A percentile compares a stretch with the other conserved stretches of the same genome.
Evolutionary conservation across 1,139 yeast species (phyloP).

Genomic region (Yamadazyma sp.): DNA sequence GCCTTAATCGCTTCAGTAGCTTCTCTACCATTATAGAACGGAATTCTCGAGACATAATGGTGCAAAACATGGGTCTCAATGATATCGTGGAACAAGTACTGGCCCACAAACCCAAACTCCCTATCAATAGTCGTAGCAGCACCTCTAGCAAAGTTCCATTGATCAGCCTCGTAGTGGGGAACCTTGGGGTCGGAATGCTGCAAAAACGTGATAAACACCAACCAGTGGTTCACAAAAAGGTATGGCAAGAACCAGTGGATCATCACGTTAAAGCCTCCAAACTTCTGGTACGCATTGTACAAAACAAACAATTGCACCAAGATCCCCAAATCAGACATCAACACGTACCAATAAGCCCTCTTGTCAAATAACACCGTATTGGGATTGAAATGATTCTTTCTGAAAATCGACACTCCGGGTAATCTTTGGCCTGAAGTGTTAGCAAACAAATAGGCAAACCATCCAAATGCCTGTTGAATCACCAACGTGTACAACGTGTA

Average conservation of each 20-base stretch:
- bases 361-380: slow-evolving; percentile 53
- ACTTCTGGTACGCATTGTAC: slow-evolving; percentile 48
- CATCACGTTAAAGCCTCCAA: slow-evolving; percentile 48
- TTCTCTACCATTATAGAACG: slow-evolving; percentile 62
- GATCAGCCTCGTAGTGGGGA: slow-evolving; percentile 57
- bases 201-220: slow-evolving; percentile 59
- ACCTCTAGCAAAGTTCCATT: slow-evolving; percentile 67
- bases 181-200: slow-evolving; percentile 59
- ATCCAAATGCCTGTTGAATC: slow-evolving; percentile 56
- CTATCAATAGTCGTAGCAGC: slow-evolving; percentile 68
- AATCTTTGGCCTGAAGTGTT: slow-evolving; percentile 53
- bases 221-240: slow-evolving; percentile 62
- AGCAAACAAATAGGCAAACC: slow-evolving; percentile 46
- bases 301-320: slow-evolving; percentile 37
- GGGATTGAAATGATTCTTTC: slow-evolving; percentile 52
- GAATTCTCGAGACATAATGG: slow-evolving; percentile 62
- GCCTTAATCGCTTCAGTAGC: slow-evolving; percentile 58
- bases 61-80: slow-evolving; percentile 66
- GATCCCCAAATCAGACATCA: slow-evolving; percentile 56
- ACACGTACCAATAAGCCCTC: slow-evolving; percentile 54
- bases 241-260: slow-evolving; percentile 58
- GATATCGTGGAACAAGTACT: slow-evolving; percentile 60
- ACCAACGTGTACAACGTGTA: slow-evolving; percentile 43
- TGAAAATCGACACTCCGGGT: slow-evolving; percentile 32
- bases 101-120: slow-evolving; percentile 59